Evolutionary conservation across 2,329 filamentous ascomycete genomes (phyloP).

Genomic region (Fonsecaea multimorphosa): DNA sequence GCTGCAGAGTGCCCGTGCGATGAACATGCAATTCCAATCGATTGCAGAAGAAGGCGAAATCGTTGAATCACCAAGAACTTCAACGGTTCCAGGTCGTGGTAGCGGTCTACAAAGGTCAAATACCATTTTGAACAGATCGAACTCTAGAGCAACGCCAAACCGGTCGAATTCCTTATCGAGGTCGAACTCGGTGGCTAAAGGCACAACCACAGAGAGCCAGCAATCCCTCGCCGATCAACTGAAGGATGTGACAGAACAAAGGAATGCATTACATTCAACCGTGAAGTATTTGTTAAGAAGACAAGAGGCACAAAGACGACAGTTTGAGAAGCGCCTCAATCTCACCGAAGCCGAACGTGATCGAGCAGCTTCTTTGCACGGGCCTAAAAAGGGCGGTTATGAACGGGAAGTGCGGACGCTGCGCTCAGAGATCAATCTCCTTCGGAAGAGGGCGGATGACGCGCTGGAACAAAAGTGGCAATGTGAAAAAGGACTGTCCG

Average conservation of each 20-base stretch:
- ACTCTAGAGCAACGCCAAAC: constrained; percentile 67
- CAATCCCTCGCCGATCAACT: constrained; percentile 77
- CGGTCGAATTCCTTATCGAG: constrained; percentile 61
- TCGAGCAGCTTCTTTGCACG: constrained; percentile 62
- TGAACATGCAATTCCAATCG: constrained; percentile 63
- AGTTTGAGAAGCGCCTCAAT: constrained; percentile 80
- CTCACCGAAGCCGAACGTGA: constrained; percentile 80
- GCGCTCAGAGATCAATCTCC: constrained; percentile 80
- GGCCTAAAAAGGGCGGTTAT: constrained; percentile 77
- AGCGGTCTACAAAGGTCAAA: constrained; percentile 36
- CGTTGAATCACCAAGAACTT: constrained; percentile 52
- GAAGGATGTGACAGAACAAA: constrained; percentile 91
- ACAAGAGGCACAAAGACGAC: constrained; percentile 81
- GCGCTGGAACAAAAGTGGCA: constrained; percentile 96
- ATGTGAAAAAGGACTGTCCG: constrained; percentile 85
- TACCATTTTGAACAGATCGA: constrained; percentile 64
- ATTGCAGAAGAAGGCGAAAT: constrained; percentile 65
- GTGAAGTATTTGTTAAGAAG: constrained; percentile 84
- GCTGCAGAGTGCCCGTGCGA: constrained; percentile 54
- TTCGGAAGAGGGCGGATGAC: constrained; percentile 88
- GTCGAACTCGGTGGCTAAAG: constrained; percentile 61
- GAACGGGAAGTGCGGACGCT: constrained; percentile 80
- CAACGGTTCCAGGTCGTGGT: constrained; percentile 49
- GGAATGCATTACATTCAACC: constrained; percentile 87
- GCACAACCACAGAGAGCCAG: constrained; percentile 62